Percentiles rank a stretch among this genome's conserved stretches.
Conservation (phyloP, 805 yeast species). For the Saccharomyces mikatae region DNA sequence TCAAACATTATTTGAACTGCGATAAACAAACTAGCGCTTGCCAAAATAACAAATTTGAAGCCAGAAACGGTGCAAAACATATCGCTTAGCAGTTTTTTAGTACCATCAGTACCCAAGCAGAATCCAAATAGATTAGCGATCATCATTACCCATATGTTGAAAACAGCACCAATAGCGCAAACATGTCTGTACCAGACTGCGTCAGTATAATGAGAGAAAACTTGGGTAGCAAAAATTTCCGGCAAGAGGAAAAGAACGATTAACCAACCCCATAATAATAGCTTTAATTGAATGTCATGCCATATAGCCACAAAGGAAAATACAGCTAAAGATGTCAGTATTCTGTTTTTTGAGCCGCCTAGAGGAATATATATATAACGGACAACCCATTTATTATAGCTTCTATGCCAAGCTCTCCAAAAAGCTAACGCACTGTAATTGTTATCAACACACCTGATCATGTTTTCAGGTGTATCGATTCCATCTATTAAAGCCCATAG, state of each 20-base stretch:
- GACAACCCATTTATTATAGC: constrained; percentile 82
- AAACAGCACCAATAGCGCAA: constrained; percentile 82
- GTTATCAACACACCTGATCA: constrained; percentile 92
- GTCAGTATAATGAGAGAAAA: constrained; percentile 33
- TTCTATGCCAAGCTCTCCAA: constrained; percentile 99
- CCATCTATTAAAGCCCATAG: constrained; percentile 90
- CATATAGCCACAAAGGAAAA: constrained; percentile 94
- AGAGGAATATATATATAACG: constrained; percentile 86
- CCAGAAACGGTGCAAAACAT: constrained; percentile 71
- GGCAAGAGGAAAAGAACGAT: constrained; percentile 82
- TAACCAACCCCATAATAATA: constrained; percentile 94
- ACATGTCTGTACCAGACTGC: constrained; percentile 69
- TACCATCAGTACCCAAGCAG: constrained; percentile 87
- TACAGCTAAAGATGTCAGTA: constrained; percentile 72
- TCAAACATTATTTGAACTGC: constrained; percentile 95
- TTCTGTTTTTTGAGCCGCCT: constrained; percentile 70
- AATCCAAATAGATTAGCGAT: constrained; percentile 91
- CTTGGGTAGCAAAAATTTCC: constrained; percentile 57
- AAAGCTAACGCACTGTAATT: constrained; percentile 90
- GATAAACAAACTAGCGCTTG: constrained; percentile 63
- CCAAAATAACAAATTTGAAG: constrained; percentile 46
- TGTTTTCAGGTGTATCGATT: constrained; percentile 94
- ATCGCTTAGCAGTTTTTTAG: constrained; percentile 51
- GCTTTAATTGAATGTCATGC: constrained; percentile 90
- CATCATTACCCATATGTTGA: constrained; percentile 97